Percentiles rank a stretch among this genome's conserved stretches.
phyloP scores from a whole-genome alignment of 1,284 basidiomycete genomes.

The Microbotryomycetes sp. region DNA sequence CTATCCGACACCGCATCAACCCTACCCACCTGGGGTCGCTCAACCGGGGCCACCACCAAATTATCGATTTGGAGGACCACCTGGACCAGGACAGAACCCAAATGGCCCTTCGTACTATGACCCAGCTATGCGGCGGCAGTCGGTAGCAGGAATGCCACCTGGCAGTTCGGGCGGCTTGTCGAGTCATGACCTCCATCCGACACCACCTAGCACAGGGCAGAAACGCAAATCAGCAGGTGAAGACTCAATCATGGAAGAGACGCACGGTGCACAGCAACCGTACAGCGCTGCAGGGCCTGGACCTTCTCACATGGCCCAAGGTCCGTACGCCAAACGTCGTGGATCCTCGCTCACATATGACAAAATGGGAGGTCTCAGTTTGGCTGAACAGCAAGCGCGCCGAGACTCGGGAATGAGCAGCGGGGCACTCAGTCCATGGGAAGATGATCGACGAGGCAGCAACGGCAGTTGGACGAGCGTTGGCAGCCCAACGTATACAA shows the following conservation, averaged over 20 bases:
- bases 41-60: neutral
- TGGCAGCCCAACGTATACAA: constrained; percentile 7
- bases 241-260: neutral
- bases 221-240: constrained; percentile 28
- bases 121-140: neutral
- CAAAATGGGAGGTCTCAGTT: constrained; percentile 12
- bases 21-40: neutral
- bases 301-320: neutral
- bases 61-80: constrained; percentile 29
- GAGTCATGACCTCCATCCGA: neutral
- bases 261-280: neutral
- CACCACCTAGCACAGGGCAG: neutral
- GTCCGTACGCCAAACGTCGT: constrained; percentile 17
- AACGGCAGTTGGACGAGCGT: constrained; percentile 16
- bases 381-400: constrained; percentile 9
- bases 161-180: neutral
- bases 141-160: neutral
- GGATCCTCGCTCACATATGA: constrained; percentile 22
- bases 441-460: constrained; percentile 24
- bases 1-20: neutral
- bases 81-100: neutral
- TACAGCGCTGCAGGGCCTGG: neutral
- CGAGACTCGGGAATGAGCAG: constrained; percentile 14
- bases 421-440: constrained; percentile 13
- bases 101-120: neutral